These are phyloP conservation scores for Blastocystis sp. DNA, from an alignment of 352 stramenopile genomes.

Conservation along the genomic window DNA sequence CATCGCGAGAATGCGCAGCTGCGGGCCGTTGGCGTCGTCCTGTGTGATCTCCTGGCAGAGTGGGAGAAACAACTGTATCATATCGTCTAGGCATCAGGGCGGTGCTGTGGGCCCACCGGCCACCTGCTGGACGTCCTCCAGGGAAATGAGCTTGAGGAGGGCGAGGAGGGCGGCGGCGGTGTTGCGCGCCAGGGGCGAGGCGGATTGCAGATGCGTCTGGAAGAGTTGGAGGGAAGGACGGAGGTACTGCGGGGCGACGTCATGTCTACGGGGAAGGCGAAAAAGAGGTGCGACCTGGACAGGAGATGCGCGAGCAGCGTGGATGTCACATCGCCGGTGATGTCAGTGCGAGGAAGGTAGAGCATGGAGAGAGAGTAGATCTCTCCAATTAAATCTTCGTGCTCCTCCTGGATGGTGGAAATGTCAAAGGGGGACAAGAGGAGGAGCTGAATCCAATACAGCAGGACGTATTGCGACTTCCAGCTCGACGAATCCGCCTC, in stretches of 20 bases:
- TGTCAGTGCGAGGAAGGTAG: neutral
- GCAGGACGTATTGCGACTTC: slow-evolving; percentile 21
- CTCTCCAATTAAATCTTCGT: neutral
- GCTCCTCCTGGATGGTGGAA: neutral
- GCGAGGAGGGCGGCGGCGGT: neutral
- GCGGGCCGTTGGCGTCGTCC: neutral
- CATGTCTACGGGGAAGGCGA: neutral
- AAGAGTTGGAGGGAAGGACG: neutral
- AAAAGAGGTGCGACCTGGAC: neutral
- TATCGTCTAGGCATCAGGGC: neutral
- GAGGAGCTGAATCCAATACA: slow-evolving; percentile 42
- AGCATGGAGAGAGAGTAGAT: neutral
- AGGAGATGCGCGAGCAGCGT: neutral
- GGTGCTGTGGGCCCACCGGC: neutral
- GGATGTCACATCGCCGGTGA: slow-evolving; percentile 5
- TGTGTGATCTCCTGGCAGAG: neutral
- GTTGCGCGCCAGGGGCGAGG: neutral
- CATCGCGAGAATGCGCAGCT: neutral
- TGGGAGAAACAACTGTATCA: neutral
- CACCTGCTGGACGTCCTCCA: neutral
- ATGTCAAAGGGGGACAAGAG: slow-evolving; percentile 47
- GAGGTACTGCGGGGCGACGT: neutral
- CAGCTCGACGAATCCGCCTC: neutral
- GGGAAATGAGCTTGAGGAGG: neutral
- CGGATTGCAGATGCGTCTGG: neutral